A percentile compares a stretch with the other conserved stretches of the same genome.
These are phyloP conservation scores for Fusarium liriodendri DNA, from an alignment of 2,329 filamentous ascomycete genomes.

Conservation along the genomic window DNA sequence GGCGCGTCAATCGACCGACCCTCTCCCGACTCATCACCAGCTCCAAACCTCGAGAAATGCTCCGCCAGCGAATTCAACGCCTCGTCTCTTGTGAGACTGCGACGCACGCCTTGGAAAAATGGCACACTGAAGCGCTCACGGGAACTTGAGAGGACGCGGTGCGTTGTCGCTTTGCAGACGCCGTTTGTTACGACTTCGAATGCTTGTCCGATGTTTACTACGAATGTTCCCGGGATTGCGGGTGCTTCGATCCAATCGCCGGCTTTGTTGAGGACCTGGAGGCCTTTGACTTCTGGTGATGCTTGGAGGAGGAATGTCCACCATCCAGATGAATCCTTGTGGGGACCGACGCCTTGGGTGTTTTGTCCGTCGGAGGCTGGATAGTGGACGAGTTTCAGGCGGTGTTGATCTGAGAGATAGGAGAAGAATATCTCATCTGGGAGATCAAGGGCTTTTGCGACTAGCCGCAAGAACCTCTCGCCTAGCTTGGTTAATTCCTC, in stretches of 20 bases:
- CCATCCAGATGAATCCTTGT: conserved; percentile 73
- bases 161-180: conserved; percentile 63
- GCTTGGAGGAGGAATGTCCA: conserved; percentile 73
- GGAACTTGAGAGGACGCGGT: conserved; percentile 53
- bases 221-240: conserved; percentile 60
- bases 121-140: conserved; percentile 56
- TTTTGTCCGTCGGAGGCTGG: conserved; percentile 45
- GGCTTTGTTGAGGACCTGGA: conserved; percentile 62
- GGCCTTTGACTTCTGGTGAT: conserved; percentile 59
- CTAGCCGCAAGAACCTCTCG: conserved; percentile 65
- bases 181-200: conserved; percentile 68
- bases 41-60: conserved; percentile 49
- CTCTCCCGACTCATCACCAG: conserved; percentile 48
- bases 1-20: conserved; percentile 58
- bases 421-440: conserved; percentile 60
- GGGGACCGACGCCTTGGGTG: conserved; percentile 68
- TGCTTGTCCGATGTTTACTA: conserved; percentile 69
- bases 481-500: conserved; percentile 61
- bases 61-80: conserved; percentile 52
- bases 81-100: conserved; percentile 57
- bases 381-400: conserved; percentile 69
- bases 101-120: conserved; percentile 62
- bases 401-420: conserved; percentile 67
- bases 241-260: conserved; percentile 64
- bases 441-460: conserved; percentile 65